Evolutionary conservation across 192 early-diverging fungal species (phyloP), one percentile per base, ranked within the genome.

Genomic region (Backusella tarrabulga): DNA sequence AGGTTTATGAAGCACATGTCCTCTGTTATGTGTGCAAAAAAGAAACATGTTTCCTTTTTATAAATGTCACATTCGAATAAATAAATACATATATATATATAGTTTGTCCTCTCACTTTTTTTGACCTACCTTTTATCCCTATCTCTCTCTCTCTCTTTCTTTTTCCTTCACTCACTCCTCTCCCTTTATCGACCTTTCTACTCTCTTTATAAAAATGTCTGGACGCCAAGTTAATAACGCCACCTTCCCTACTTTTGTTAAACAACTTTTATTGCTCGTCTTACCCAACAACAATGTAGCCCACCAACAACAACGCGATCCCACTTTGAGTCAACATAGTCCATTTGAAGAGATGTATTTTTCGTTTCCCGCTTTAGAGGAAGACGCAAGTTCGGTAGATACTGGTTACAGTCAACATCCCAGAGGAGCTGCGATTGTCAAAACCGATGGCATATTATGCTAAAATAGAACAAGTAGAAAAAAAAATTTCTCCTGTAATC

Each of bases 301-400:
- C 19, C 71, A 44, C 11, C 44, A 26, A 17, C 71, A 21, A 50
- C 71, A 72, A 72, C 44, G 29, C 21, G 42, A 36, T 46, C 21
- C 42, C 41, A 50, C 71, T 29, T 36, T 40, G 15, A 29, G 23
- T 72, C 40, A 40, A 41, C 21, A 32, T 15, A 72, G 71, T 46
- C 71, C 71, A 72, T 72, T 72, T 14, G 71, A 72, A 32, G 42
- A 72, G 42, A 44, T 72, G 44, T 72, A 72, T 72, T 72, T 72
- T 72, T 72, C 71, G 2, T 72, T 72, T 50, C 71, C 71, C 26
- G 71, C 71, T 29, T 29, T 72, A n/a, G 71, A 72, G 7, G 71
- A 72, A 50, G 71, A 72, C 14, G 6, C 15, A 7, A 50, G 26
- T 72, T n/a, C 35, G 35, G 29, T 36, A 36, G 71, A 72, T 29